Evolutionary conservation across 2,329 filamentous ascomycete genomes (phyloP).

Genomic region (Fusarium paranaense): DNA sequence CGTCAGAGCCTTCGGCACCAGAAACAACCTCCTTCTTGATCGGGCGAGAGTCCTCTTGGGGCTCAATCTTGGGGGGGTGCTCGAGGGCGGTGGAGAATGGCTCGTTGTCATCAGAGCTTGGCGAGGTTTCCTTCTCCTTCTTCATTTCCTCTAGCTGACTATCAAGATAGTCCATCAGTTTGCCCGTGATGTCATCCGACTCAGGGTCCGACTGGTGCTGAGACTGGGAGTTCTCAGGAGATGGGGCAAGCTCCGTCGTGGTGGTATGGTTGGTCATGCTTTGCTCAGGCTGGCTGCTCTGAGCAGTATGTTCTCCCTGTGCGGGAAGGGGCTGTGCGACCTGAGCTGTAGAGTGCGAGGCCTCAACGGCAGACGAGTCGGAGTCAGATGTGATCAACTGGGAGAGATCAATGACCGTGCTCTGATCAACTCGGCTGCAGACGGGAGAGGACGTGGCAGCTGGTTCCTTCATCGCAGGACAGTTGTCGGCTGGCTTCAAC

Average conservation of each 20-base stretch:
- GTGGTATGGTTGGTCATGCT: not conserved
- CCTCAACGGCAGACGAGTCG: slow-evolving; percentile 23
- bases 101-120: not conserved
- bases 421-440: not conserved
- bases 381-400: slow-evolving; percentile 20
- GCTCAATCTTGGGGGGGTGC: slow-evolving; percentile 12
- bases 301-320: not conserved
- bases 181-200: not conserved
- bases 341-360: not conserved
- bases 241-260: not conserved
- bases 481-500: not conserved
- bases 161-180: not conserved
- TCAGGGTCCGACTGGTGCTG: not conserved
- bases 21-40: slow-evolving; percentile 10
- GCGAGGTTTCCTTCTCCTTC: not conserved
- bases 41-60: not conserved
- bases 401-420: slow-evolving; percentile 19
- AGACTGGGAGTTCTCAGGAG: not conserved
- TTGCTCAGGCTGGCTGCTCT: not conserved
- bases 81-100: slow-evolving; percentile 15
- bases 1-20: not conserved
- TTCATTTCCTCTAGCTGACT: not conserved
- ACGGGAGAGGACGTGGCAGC: not conserved
- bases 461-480: not conserved
- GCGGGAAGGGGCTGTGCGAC: not conserved